phyloP scores from a whole-genome alignment of 306 rosid species.

The Acacia confusa region DNA sequence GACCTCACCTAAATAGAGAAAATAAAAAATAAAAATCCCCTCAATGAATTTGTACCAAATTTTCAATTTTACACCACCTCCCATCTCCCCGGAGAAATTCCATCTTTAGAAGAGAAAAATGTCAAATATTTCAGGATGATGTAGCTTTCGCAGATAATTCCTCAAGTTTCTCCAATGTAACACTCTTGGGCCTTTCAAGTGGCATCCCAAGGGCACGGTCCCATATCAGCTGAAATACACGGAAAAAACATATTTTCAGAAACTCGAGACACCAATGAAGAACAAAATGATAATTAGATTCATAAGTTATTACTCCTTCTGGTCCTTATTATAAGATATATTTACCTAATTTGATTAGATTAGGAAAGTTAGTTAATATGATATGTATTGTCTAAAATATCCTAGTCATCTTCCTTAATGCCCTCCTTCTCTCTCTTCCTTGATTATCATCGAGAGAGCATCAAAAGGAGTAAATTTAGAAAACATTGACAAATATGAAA shows the following conservation, averaged over 20 bases:
- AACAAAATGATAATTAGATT: neutral
- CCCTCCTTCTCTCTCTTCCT: too few species aligned
- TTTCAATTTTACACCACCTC: conserved; percentile 25
- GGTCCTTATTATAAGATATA: too few species aligned
- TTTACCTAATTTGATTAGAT: too few species aligned
- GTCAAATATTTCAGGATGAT: conserved; percentile 24
- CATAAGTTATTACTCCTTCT: neutral
- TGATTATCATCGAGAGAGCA: too few species aligned
- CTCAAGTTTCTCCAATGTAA: conserved; percentile 52
- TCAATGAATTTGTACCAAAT: conserved; percentile 3
- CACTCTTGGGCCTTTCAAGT: conserved; percentile 57
- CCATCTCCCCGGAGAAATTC: neutral
- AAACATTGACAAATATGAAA: too few species aligned
- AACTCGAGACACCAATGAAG: neutral
- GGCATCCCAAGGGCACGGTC: conserved; percentile 59
- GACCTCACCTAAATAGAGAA: neutral
- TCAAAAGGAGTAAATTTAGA: too few species aligned
- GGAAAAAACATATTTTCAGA: neutral
- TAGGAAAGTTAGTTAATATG: too few species aligned
- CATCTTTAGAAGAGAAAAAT: neutral
- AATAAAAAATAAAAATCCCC: neutral
- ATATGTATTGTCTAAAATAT: too few species aligned
- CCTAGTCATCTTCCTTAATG: too few species aligned
- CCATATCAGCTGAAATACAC: conserved; percentile 53
- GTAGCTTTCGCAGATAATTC: conserved; percentile 22